Conservation (phyloP, 1,284 basidiomycete species). For the Leccinum pachyderme region DNA sequence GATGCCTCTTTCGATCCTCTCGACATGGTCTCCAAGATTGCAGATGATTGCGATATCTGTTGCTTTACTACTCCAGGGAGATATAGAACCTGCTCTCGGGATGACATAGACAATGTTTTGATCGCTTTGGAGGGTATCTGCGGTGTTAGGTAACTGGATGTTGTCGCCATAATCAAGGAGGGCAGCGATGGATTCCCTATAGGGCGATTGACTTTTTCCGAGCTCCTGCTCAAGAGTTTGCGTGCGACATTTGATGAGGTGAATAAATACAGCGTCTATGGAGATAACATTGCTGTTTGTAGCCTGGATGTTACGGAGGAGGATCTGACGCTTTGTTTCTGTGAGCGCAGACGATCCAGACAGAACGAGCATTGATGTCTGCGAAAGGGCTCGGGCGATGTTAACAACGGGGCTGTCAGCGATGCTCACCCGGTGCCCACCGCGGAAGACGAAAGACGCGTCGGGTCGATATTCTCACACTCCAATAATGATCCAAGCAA, state of each 20-base stretch:
- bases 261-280: conserved; percentile 84
- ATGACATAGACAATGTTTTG: conserved; percentile 66
- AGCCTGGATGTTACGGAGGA: conserved; percentile 65
- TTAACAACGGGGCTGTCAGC: background rate
- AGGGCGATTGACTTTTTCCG: conserved; percentile 41
- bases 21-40: conserved; percentile 67
- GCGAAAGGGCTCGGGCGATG: conserved; percentile 3
- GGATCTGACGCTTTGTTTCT: conserved; percentile 63
- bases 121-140: conserved; percentile 38
- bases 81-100: conserved; percentile 80
- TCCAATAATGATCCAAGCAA: conserved; percentile 24
- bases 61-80: conserved; percentile 97
- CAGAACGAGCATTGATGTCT: conserved; percentile 64
- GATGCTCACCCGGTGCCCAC: conserved; percentile 26
- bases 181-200: conserved; percentile 61
- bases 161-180: conserved; percentile 91
- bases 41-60: conserved; percentile 94
- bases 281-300: conserved; percentile 55
- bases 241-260: conserved; percentile 74
- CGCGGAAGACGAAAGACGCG: conserved; percentile 14
- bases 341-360: conserved; percentile 75
- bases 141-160: conserved; percentile 49
- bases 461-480: background rate
- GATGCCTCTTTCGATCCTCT: conserved; percentile 83
- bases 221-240: conserved; percentile 50